These are phyloP conservation scores for Penicillium polonicum DNA, from an alignment of 2,329 filamentous ascomycete species.

Conservation along the genomic window DNA sequence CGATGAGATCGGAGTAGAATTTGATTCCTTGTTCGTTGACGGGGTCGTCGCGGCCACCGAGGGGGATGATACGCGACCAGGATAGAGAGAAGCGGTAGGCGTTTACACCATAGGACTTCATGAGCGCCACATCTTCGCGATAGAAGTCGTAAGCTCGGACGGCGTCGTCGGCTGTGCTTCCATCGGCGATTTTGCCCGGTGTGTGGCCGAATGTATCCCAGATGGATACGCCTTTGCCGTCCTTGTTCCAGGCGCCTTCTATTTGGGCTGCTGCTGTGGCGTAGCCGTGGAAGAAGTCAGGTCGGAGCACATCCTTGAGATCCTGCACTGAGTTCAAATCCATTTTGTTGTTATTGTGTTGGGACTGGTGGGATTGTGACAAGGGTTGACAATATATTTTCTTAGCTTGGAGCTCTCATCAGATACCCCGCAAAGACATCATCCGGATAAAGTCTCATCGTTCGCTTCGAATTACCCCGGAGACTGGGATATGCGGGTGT, in stretches of 20 bases:
- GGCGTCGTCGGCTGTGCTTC: slow-evolving; percentile 67
- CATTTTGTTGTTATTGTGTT: slow-evolving; percentile 15
- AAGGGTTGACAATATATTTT: not conserved
- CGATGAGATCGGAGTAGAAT: slow-evolving; percentile 72
- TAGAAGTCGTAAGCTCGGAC: slow-evolving; percentile 80
- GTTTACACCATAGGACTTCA: slow-evolving; percentile 69
- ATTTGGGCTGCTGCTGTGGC: slow-evolving; percentile 56
- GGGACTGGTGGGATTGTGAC: not conserved
- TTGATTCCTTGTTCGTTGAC: slow-evolving; percentile 73
- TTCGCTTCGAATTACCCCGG: slow-evolving; percentile 10
- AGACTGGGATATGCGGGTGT: not conserved
- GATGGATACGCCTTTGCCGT: slow-evolving; percentile 74
- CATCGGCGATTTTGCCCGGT: slow-evolving; percentile 74
- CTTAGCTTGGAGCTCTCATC: not conserved
- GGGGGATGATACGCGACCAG: slow-evolving; percentile 72
- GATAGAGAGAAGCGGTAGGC: slow-evolving; percentile 79
- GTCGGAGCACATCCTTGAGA: slow-evolving; percentile 25
- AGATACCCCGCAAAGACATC: not conserved
- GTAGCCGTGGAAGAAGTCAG: slow-evolving; percentile 32
- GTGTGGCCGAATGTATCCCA: slow-evolving; percentile 78
- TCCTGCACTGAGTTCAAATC: slow-evolving; percentile 29
- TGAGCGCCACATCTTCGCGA: slow-evolving; percentile 67
- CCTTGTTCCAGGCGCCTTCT: slow-evolving; percentile 69
- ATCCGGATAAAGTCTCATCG: not conserved
- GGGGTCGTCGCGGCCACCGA: slow-evolving; percentile 72